Evolutionary conservation across 176 grass and related monocot species (phyloP).

Genomic region (Eremochloa ophiuroides): DNA sequence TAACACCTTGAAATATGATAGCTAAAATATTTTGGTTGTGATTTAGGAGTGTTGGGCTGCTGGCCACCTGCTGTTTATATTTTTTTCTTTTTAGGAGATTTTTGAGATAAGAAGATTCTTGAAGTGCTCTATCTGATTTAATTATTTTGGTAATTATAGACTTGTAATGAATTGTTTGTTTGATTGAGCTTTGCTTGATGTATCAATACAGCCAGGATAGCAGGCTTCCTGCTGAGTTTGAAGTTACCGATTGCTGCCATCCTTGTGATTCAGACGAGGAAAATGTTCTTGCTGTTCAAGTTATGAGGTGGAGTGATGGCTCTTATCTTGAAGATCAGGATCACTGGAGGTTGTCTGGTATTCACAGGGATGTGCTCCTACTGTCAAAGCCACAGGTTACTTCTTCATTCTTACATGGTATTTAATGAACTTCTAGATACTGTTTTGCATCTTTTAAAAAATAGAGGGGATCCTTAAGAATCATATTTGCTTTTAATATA

Average conservation of each 20-base stretch:
- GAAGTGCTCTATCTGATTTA: background rate
- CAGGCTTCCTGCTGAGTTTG: slow-evolving; percentile 95
- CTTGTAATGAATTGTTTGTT: background rate
- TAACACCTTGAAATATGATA: background rate
- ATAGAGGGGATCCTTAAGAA: background rate
- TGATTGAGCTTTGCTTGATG: slow-evolving; percentile 7
- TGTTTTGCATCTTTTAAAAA: background rate
- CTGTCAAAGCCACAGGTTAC: slow-evolving; percentile 91
- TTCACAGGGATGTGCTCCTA: slow-evolving; percentile 91
- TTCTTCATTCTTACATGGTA: slow-evolving; percentile 11
- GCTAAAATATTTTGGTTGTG: background rate
- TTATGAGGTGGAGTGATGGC: slow-evolving; percentile 97
- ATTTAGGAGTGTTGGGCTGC: background rate
- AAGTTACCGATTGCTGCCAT: slow-evolving; percentile 84
- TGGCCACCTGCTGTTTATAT: background rate
- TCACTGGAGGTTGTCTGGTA: slow-evolving; percentile 96
- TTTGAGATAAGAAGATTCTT: background rate
- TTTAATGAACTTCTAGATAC: background rate
- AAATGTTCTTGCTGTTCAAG: slow-evolving; percentile 94
- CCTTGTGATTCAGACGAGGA: slow-evolving; percentile 61
- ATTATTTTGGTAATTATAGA: background rate
- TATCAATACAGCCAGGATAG: slow-evolving; percentile 83
- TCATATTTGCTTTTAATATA: background rate
- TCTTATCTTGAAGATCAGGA: slow-evolving; percentile 99
- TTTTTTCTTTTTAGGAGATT: background rate